A percentile compares a stretch with the other conserved stretches of the same genome.
These are phyloP conservation scores for Candida railenensis DNA, from an alignment of 805 yeast genomes.

Conservation along the genomic window DNA sequence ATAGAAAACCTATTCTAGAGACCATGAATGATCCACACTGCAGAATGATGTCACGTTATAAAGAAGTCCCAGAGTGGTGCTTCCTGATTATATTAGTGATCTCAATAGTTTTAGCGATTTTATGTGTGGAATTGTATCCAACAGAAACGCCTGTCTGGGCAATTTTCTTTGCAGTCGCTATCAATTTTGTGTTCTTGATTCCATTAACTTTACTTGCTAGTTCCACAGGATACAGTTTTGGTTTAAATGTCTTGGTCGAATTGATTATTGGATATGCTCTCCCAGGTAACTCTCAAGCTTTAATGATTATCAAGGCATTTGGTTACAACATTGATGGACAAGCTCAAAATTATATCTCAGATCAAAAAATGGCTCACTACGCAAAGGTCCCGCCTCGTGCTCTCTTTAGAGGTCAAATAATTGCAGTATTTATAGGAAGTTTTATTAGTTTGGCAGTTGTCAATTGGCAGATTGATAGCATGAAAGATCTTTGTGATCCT, in stretches of 20 bases:
- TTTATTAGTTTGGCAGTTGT: conserved; percentile 21
- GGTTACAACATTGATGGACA: conserved; percentile 30
- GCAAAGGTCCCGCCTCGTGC: conserved; percentile 41
- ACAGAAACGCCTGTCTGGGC: conserved; percentile 27
- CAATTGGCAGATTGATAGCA: conserved; percentile 17
- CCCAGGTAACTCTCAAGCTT: conserved; percentile 24
- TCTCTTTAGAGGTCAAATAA: conserved; percentile 30
- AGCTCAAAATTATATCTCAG: conserved; percentile 27
- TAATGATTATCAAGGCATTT: conserved; percentile 19
- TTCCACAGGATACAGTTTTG: conserved; percentile 11
- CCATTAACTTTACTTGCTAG: conserved; percentile 16
- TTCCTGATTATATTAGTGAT: conserved; percentile 22
- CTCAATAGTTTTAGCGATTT: conserved; percentile 28
- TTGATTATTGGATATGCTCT: conserved; percentile 24
- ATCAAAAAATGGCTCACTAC: conserved; percentile 35
- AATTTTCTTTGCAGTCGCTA: conserved; percentile 29
- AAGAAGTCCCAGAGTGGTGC: conserved; percentile 38
- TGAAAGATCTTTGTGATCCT: conserved; percentile 20
- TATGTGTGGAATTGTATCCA: conserved; percentile 31
- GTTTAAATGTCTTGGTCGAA: conserved; percentile 17
- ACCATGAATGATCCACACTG: conserved; percentile 30
- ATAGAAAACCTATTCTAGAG: conserved; percentile 12
- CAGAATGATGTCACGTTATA: conserved; percentile 29
- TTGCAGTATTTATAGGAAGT: conserved; percentile 19
- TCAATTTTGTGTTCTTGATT: conserved; percentile 20